Conservation (phyloP, 2,329 filamentous ascomycete genomes). For the Chrysoporthe cubensis region DNA sequence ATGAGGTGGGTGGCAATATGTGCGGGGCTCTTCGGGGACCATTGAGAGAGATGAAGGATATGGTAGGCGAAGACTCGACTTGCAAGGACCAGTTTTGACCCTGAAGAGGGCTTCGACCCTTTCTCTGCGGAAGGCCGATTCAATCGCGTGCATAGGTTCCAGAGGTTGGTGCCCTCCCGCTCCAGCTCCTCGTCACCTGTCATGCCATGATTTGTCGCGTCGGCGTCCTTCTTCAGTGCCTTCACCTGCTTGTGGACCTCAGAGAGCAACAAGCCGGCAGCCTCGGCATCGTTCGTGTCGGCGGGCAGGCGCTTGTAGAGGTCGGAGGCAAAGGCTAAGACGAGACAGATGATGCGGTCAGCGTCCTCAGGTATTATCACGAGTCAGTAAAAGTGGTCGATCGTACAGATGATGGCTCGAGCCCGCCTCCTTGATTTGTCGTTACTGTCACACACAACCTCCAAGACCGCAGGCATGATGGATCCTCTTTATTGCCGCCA, state of each 20-base stretch:
- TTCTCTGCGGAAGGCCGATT: slow-evolving; percentile 39
- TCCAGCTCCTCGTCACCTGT: slow-evolving; percentile 55
- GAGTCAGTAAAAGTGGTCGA: background rate
- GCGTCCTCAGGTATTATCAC: background rate
- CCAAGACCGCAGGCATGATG: slow-evolving; percentile 15
- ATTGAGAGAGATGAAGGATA: slow-evolving; percentile 64
- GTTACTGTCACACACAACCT: slow-evolving; percentile 13
- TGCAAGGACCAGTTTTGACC: slow-evolving; percentile 41
- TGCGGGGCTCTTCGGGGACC: slow-evolving; percentile 35
- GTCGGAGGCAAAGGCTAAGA: slow-evolving; percentile 29
- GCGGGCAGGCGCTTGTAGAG: slow-evolving; percentile 37
- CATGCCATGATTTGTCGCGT: slow-evolving; percentile 36
- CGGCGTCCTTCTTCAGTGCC: slow-evolving; percentile 38
- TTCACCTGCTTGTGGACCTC: slow-evolving; percentile 47
- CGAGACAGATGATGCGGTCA: slow-evolving; percentile 3
- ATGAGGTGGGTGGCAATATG: slow-evolving; percentile 58
- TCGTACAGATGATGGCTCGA: slow-evolving; percentile 22
- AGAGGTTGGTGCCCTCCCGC: slow-evolving; percentile 59
- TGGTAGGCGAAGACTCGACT: slow-evolving; percentile 65
- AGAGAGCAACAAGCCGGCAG: slow-evolving; percentile 40
- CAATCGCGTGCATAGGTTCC: slow-evolving; percentile 67
- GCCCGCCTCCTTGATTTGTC: slow-evolving; percentile 14
- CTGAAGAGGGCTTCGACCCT: background rate
- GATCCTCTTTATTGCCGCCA: background rate
- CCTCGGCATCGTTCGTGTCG: slow-evolving; percentile 34